These are phyloP conservation scores for Sergeia podlipaevii DNA, from an alignment of 208 protist species.

Conservation along the genomic window DNA sequence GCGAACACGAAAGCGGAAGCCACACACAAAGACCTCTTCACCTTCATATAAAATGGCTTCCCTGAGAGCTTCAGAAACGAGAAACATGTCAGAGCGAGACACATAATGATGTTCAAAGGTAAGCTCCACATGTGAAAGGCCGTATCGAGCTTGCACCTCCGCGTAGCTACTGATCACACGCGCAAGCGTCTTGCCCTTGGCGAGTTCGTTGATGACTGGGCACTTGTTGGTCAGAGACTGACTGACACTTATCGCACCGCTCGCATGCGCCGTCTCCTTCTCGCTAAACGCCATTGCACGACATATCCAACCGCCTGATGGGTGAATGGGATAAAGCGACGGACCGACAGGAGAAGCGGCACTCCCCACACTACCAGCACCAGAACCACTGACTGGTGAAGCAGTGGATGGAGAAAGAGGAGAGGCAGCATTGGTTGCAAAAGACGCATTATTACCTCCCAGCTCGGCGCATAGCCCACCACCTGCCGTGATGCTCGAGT, in stretches of 20 bases:
- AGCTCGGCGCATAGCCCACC: not conserved
- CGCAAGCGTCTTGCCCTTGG: constrained; percentile 60
- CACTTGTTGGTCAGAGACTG: constrained; percentile 58
- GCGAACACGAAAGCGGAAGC: constrained; percentile 62
- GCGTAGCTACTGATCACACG: constrained; percentile 48
- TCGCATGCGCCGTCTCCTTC: constrained; percentile 52
- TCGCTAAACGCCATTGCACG: constrained; percentile 71
- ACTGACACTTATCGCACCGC: constrained; percentile 79
- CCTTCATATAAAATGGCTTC: constrained; percentile 74
- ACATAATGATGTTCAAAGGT: constrained; percentile 72
- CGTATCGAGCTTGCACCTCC: constrained; percentile 64
- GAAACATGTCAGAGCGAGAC: constrained; percentile 77
- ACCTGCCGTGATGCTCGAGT: not conserved
- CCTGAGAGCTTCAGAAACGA: constrained; percentile 60
- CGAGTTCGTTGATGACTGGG: constrained; percentile 68
- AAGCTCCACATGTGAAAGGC: constrained; percentile 79
- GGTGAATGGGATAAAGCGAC: constrained; percentile 19
- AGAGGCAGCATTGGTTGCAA: constrained; percentile 12
- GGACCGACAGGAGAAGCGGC: not conserved
- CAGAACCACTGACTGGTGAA: not conserved
- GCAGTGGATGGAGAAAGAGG: constrained; percentile 5
- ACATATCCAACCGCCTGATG: constrained; percentile 76
- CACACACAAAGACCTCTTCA: constrained; percentile 63
- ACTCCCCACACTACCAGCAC: not conserved
- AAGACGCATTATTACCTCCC: constrained; percentile 3